Conservation (phyloP, 495 filamentous ascomycete species). For the Aspergillus conjunctus region DNA sequence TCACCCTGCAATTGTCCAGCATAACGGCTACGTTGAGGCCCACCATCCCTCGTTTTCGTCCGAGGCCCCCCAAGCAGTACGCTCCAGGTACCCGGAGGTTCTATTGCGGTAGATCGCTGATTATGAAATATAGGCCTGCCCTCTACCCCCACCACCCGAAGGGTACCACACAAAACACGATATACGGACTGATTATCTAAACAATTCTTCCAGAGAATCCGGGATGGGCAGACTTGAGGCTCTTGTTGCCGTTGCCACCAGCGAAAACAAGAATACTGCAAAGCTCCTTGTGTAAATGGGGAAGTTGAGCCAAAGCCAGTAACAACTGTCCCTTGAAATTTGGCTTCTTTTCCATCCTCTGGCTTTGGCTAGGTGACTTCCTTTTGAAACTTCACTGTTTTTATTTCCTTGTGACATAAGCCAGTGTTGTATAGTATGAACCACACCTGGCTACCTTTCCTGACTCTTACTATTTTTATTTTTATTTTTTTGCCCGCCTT, state of each 20-base stretch:
- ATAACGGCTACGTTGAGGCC: slow-evolving; percentile 62
- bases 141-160: slow-evolving; percentile 38
- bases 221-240: slow-evolving; percentile 77
- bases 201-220: slow-evolving; percentile 35
- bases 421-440: slow-evolving; percentile 22
- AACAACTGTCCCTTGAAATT: neutral
- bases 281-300: slow-evolving; percentile 40
- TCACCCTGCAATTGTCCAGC: slow-evolving; percentile 65
- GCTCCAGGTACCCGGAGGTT: slow-evolving; percentile 36
- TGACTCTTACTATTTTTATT: slow-evolving; percentile 6
- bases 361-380: neutral
- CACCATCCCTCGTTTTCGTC: slow-evolving; percentile 47
- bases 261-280: slow-evolving; percentile 67
- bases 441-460: slow-evolving; percentile 4
- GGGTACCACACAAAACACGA: slow-evolving; percentile 40
- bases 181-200: slow-evolving; percentile 35
- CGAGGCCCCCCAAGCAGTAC: slow-evolving; percentile 48
- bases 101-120: slow-evolving; percentile 41
- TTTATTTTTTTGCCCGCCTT: slow-evolving; percentile 13
- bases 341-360: neutral
- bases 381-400: slow-evolving; percentile 11
- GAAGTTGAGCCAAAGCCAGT: neutral
- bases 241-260: slow-evolving; percentile 86
- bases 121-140: slow-evolving; percentile 44
- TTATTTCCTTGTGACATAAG: slow-evolving; percentile 17